Percentiles rank a stretch among this genome's conserved stretches.
phyloP scores from a whole-genome alignment of 192 early-diverging fungal species.

The Coemansia sp. region DNA sequence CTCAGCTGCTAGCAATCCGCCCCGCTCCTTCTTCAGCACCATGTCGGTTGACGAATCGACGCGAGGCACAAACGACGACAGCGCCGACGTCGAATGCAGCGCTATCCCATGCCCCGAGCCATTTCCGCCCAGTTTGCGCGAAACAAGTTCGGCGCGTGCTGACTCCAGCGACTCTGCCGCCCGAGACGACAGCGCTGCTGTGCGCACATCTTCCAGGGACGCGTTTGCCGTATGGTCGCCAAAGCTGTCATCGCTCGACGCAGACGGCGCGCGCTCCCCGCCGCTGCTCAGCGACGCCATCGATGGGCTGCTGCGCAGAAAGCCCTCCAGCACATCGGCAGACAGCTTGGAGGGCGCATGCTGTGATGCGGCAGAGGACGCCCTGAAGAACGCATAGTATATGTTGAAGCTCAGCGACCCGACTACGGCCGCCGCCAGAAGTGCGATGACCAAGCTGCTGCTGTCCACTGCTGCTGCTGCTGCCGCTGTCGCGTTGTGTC shows the following conservation, averaged over 20 bases:
- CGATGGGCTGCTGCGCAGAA: constrained; percentile 25
- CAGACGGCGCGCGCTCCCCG: not conserved
- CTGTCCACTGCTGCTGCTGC: constrained; percentile 20
- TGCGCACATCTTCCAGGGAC: not conserved
- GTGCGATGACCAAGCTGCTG: constrained; percentile 41
- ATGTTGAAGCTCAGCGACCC: constrained; percentile 52
- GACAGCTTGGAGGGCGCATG: constrained; percentile 2
- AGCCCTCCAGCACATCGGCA: constrained; percentile 19
- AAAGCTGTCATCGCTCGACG: constrained; percentile 31
- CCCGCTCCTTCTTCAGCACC: constrained; percentile 41
- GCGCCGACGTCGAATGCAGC: constrained; percentile 44
- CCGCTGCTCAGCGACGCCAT: not conserved
- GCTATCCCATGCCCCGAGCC: constrained; percentile 36
- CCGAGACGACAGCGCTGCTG: not conserved
- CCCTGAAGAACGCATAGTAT: constrained; percentile 38
- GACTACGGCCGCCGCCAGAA: constrained; percentile 40
- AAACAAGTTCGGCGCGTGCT: constrained; percentile 32
- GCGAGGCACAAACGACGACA: constrained; percentile 40
- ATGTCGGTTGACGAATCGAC: constrained; percentile 50
- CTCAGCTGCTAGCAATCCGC: not conserved
- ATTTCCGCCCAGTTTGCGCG: constrained; percentile 18
- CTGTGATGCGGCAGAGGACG: not conserved
- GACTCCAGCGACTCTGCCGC: constrained; percentile 29
- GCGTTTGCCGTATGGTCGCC: constrained; percentile 3
- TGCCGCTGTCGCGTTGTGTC: not conserved